Evolutionary conservation across 2,329 filamentous ascomycete genomes (phyloP).

Genomic region (Laburnicola sp.): DNA sequence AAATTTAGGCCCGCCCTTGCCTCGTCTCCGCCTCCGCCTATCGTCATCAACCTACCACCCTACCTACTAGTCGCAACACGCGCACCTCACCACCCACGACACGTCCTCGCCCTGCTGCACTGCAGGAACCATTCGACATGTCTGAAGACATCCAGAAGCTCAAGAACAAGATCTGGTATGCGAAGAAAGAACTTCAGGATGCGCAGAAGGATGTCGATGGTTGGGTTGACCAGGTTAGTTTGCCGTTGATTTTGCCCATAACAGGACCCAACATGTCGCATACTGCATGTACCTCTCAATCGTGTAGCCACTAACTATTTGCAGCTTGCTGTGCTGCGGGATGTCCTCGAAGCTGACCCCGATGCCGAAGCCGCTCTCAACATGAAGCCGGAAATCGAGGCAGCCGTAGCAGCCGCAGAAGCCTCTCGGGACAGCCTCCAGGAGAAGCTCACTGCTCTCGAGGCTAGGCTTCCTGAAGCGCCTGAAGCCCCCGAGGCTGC

Average conservation of each 20-base stretch:
- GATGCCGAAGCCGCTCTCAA: slow-evolving; percentile 80
- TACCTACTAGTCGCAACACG: not conserved
- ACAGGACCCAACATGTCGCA: not conserved
- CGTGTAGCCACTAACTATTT: not conserved
- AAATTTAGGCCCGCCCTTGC: not conserved
- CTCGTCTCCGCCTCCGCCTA: not conserved
- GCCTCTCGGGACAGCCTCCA: slow-evolving; percentile 63
- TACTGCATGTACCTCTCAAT: not conserved
- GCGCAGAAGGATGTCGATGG: slow-evolving; percentile 21
- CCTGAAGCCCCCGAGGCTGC: slow-evolving; percentile 35
- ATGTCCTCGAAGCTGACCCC: slow-evolving; percentile 73
- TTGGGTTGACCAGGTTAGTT: slow-evolving; percentile 22
- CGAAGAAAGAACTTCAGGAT: slow-evolving; percentile 28
- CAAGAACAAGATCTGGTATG: slow-evolving; percentile 32
- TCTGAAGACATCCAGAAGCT: slow-evolving; percentile 29
- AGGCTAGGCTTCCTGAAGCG: slow-evolving; percentile 50
- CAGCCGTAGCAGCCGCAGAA: slow-evolving; percentile 77
- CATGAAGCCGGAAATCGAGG: slow-evolving; percentile 79
- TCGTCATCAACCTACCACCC: slow-evolving; percentile 2
- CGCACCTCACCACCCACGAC: too few species aligned
- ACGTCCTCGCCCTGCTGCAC: not conserved
- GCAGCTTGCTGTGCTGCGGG: slow-evolving; percentile 65
- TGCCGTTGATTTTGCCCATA: not conserved
- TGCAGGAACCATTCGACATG: slow-evolving; percentile 15
- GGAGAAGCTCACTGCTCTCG: slow-evolving; percentile 68